These are phyloP conservation scores for Spizellomyces punctatus DNA, from an alignment of 192 early-diverging fungal species.

Conservation along the genomic window DNA sequence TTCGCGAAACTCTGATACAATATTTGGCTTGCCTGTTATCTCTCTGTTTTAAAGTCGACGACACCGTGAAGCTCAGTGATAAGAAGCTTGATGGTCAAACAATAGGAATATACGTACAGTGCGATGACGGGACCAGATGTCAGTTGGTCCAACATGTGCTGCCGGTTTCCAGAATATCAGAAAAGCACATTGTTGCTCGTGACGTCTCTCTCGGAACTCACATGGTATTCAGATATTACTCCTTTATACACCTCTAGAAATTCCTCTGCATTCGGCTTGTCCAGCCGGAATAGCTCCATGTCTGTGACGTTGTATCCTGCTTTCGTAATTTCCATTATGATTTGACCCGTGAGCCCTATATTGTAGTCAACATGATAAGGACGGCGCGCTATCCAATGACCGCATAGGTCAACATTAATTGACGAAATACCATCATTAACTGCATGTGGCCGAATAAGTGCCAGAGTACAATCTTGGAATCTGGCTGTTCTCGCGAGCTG, in stretches of 20 bases:
- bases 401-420: no score
- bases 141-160: conserved; percentile 53
- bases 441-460: conserved; percentile 59
- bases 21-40: conserved; percentile 27
- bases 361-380: not conserved
- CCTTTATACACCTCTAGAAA: conserved; percentile 67
- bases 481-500: conserved; percentile 35
- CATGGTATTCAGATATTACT: conserved; percentile 60
- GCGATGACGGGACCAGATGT: conserved; percentile 58
- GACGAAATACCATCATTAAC: conserved; percentile 41
- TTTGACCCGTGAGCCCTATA: conserved; percentile 44
- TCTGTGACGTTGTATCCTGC: conserved; percentile 50
- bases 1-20: conserved; percentile 53
- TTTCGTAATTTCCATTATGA: conserved; percentile 40
- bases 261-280: conserved; percentile 56
- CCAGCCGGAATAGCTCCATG: conserved; percentile 50
- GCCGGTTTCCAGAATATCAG: not conserved
- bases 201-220: conserved; percentile 4
- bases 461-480: conserved; percentile 52
- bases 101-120: conserved; percentile 8
- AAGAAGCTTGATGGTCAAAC: not conserved
- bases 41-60: conserved; percentile 13
- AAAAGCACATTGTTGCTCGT: not conserved
- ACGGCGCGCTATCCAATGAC: no score
- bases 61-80: no score